These are phyloP conservation scores for Pholiota molesta DNA, from an alignment of 768 basidiomycete species.

Conservation along the genomic window DNA sequence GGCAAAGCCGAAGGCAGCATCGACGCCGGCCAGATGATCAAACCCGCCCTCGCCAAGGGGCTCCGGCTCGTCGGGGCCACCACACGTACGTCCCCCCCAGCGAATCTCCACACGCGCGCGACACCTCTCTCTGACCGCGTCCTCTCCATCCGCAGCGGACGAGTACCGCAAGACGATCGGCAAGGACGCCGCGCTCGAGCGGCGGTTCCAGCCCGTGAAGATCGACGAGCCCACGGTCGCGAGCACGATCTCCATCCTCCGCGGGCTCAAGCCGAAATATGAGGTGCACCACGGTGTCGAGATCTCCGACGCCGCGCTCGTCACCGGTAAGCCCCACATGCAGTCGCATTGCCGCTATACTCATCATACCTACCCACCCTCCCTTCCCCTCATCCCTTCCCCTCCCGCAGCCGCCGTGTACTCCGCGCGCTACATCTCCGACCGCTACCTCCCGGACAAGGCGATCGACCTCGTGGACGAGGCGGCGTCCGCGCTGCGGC, in stretches of 20 bases:
- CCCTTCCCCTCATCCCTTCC: background rate
- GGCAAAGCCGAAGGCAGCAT: conserved; percentile 92
- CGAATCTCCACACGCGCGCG: no score
- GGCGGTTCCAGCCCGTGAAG: conserved; percentile 87
- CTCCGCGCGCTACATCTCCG: conserved; percentile 81
- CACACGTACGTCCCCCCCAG: conserved; percentile 57
- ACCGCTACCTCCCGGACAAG: conserved; percentile 89
- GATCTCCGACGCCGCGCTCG: conserved; percentile 85
- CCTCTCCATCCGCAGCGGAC: conserved; percentile 53
- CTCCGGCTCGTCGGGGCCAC: conserved; percentile 90
- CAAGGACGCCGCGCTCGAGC: conserved; percentile 89
- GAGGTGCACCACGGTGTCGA: conserved; percentile 95
- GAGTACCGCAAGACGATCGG: conserved; percentile 91
- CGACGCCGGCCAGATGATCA: conserved; percentile 93
- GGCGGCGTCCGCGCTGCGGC: conserved; percentile 82
- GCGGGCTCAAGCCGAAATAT: conserved; percentile 82
- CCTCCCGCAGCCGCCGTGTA: conserved; percentile 72
- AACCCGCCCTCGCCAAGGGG: conserved; percentile 86
- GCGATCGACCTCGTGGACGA: conserved; percentile 94
- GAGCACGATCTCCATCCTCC: conserved; percentile 83
- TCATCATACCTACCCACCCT: no score
- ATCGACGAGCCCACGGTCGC: conserved; percentile 91
- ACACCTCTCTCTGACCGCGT: background rate
- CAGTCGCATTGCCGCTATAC: no score
- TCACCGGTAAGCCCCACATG: conserved; percentile 69